Base-by-base conservation (phyloP, 1,284 basidiomycete species). In the Sanghuangporus sanghuang region DNA sequence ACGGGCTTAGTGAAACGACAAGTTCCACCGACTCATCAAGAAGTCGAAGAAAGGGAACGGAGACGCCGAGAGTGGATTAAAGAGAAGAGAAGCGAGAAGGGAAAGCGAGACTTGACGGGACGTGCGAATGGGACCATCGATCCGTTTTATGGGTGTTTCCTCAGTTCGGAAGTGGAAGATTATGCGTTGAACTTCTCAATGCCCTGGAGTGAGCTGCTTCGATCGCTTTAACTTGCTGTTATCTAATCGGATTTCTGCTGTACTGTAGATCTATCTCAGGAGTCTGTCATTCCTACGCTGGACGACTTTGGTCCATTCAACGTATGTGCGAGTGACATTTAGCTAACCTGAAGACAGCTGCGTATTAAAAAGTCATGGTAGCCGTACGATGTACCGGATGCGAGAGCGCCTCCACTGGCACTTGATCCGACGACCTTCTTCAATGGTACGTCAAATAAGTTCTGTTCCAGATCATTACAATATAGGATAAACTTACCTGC, bases 181-280 rank as follows among this genome's bases (percentile, higher is more conserved):
- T 87, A 86, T 67, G 83, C 84, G 18, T 57, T 82, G 65, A 87
- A 87, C 69, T 86, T 76, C 68, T 84, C 80, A 0, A 84, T 79
- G 67, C 87, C 87, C 1, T 89, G 86, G 86, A 83, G 85, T 87
- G 72, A 63, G 84, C 74, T 14, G 36, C 6, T 36, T 61, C 50
- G 50, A 57, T 36, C 64, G 38, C 35, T 38, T 36, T 53, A 56
- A 49, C 23, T 44, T 6, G 62, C 21, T 42, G 27, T 59, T 67
- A 57, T 63, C 46, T 11, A 6, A 6, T 54, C 14, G 38, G 50
- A 39, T 67, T 32, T 61, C 44, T 14, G 36, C 14, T 16, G 8
- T 59, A 82, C 14, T 16, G 8, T 59, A 82, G 82, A 72, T 59
- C 66, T 77, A 16, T 75, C 72, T 12, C 46, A 69, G 59, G 67